phyloP scores from a whole-genome alignment of 1,284 basidiomycete genomes.

The Austroboletus niveus region DNA sequence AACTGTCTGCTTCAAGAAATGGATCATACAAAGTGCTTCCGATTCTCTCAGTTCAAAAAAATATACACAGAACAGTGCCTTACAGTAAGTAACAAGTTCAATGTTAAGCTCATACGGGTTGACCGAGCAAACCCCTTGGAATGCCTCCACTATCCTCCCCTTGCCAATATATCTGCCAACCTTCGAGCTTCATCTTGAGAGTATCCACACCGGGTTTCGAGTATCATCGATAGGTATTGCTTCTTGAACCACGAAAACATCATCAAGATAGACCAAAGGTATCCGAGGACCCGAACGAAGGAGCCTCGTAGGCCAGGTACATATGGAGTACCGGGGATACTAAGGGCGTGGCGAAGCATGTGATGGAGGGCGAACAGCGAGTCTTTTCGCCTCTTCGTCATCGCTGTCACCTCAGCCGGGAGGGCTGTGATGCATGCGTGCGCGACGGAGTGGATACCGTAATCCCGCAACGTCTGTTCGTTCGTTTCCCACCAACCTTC shows the following conservation, averaged over 20 bases:
- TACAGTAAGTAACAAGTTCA: too few species aligned
- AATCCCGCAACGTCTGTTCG: background rate
- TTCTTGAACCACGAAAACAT: background rate
- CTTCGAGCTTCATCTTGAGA: background rate
- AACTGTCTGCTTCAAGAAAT: too few species aligned
- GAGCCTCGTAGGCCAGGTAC: background rate
- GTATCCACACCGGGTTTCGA: background rate
- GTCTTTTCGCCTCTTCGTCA: background rate
- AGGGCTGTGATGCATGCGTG: background rate
- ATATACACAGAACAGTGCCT: too few species aligned
- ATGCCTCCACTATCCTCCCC: too few species aligned
- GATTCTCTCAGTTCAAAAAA: too few species aligned
- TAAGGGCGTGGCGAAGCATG: slow-evolving; percentile 1
- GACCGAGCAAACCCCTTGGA: too few species aligned
- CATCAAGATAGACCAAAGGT: background rate
- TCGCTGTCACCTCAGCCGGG: background rate
- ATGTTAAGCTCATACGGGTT: too few species aligned
- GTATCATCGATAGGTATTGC: background rate
- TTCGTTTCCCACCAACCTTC: background rate
- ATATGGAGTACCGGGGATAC: background rate
- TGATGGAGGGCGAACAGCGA: background rate
- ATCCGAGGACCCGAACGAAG: background rate
- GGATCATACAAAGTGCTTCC: too few species aligned
- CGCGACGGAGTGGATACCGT: background rate
- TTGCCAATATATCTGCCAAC: background rate